Percentiles rank a stretch among this genome's conserved stretches.
These are phyloP conservation scores for Zalerion maritima DNA, from an alignment of 495 filamentous ascomycete genomes.

Conservation along the genomic window DNA sequence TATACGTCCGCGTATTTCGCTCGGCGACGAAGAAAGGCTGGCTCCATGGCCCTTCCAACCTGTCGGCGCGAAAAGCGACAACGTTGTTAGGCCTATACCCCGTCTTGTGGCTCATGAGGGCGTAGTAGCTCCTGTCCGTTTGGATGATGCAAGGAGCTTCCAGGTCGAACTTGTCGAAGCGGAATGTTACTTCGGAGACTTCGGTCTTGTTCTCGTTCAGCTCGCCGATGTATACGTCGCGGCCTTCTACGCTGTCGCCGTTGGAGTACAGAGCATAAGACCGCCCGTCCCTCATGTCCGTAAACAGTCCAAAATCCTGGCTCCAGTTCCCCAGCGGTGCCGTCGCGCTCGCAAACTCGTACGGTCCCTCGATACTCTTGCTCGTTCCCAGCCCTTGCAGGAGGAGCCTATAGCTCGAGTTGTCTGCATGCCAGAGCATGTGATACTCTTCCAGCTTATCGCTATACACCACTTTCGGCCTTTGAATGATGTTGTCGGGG, in stretches of 20 bases:
- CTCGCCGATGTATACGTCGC: constrained; percentile 27
- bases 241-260: constrained; percentile 22
- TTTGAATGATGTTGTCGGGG: constrained; percentile 24
- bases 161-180: constrained; percentile 31
- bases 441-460: constrained; percentile 20
- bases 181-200: constrained; percentile 23
- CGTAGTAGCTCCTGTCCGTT: constrained; percentile 29
- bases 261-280: constrained; percentile 30
- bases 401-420: constrained; percentile 26
- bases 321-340: constrained; percentile 31
- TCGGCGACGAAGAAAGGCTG: constrained; percentile 34
- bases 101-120: constrained; percentile 32
- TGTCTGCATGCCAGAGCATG: constrained; percentile 36
- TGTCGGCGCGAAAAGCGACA: constrained; percentile 31
- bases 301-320: constrained; percentile 32
- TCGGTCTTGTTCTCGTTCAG: constrained; percentile 22
- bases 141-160: constrained; percentile 30
- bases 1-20: constrained; percentile 33
- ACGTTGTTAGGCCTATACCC: constrained; percentile 34
- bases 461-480: constrained; percentile 30
- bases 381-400: constrained; percentile 27
- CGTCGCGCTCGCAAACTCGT: constrained; percentile 23
- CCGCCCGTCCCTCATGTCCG: constrained; percentile 27
- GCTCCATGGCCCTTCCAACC: constrained; percentile 34
- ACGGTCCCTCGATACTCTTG: constrained; percentile 24